Base-by-base conservation (phyloP, 202 grass and related monocot genomes). In the Bolboschoenoplectus hybrid region DNA sequence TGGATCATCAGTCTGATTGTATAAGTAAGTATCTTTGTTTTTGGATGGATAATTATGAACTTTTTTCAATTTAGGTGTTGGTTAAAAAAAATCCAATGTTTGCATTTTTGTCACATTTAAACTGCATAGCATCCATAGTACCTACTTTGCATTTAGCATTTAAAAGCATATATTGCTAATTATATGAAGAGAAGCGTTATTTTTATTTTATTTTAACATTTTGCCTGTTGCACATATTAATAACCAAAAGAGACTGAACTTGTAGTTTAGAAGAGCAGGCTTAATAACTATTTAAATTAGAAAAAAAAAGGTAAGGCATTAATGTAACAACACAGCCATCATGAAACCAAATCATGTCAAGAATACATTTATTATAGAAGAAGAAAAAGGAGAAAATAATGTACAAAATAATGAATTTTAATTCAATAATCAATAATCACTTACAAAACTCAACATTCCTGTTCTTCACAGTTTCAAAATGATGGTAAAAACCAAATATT, bases 371-470 rank as follows among this genome's bases (percentile, higher is more conserved):
- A 58, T 36, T 61, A 61, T 6, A 61, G 17, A 20, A 38, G 3
- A 78, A 39, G 6, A 17, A 77, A 77, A 53, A 4, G 34, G 32
- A n/a, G 52, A 36, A 80, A 79, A 80, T 2, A 40, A 43, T 78
- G 50, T 53, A 56, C 74, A 43, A 26, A 26, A 41, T 57, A 74
- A 74, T 13, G 53, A 40, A 60, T 80, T 80, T 58, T 26, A 26
- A 26, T 26, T 43, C 40, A 79, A 57, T 58, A 79, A 79, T 79
- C 74, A 79, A 79, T 79, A 8, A 41, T 79, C 53, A 60, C 53
- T 80, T 80, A 43, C 75, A 80, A 60, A 60, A 78, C 51, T 80
- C 75, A 57, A 41, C 53, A 58, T 80, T 39, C 43, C 52, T 17
- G 1, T 41, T 80, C 53, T 26, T 55, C 36, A 17, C 26, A 8